These are phyloP conservation scores for Lathyrus tuberosus DNA, from an alignment of 306 rosid species.

Conservation along the genomic window DNA sequence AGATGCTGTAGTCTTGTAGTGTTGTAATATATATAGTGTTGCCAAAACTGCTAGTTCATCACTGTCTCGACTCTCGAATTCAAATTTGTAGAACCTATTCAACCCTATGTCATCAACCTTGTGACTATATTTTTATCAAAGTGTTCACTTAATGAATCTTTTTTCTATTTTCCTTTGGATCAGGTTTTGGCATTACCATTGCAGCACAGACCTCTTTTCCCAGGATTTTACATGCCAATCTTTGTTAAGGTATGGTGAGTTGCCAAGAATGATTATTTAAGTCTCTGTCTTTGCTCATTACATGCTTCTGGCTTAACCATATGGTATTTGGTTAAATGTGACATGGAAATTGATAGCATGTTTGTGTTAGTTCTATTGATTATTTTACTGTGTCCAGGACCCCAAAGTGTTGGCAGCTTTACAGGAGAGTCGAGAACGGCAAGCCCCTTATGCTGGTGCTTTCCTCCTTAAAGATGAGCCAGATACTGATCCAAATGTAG, in stretches of 20 bases:
- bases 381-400: conserved; percentile 62
- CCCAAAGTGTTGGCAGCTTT: conserved; percentile 89
- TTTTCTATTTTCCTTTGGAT: conserved; percentile 26
- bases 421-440: conserved; percentile 86
- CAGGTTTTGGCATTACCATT: conserved; percentile 98
- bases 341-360: conserved; percentile 18
- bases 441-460: conserved; percentile 99
- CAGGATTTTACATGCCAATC: conserved; percentile 99
- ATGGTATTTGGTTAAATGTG: conserved; percentile 15
- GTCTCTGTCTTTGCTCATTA: conserved; percentile 4
- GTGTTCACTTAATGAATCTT: background rate
- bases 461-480: conserved; percentile 93
- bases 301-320: conserved; percentile 29
- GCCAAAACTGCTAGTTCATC: background rate
- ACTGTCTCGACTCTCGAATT: background rate
- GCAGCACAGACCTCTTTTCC: conserved; percentile 95
- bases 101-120: no score
- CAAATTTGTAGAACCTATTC: no score
- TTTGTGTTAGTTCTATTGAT: conserved; percentile 26
- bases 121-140: no score
- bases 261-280: conserved; percentile 24
- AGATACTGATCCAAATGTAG: conserved; percentile 72
- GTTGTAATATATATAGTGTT: conserved; percentile 10
- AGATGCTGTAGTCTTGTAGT: background rate
- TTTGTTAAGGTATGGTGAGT: conserved; percentile 76